These are phyloP conservation scores for Sphaerobolus stellatus DNA, from an alignment of 1,284 basidiomycete genomes.

Conservation along the genomic window DNA sequence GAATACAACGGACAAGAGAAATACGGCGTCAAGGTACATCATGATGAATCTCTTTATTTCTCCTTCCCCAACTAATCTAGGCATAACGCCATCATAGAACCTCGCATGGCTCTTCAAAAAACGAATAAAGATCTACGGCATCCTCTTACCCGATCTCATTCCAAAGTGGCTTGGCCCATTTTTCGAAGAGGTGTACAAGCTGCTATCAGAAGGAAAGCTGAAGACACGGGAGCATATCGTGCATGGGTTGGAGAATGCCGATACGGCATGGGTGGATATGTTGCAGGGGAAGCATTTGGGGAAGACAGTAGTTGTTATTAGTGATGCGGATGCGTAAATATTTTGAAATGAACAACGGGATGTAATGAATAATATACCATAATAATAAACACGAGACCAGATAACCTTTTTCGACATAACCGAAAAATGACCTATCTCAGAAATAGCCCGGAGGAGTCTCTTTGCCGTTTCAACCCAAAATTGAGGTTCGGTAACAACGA, in stretches of 20 bases:
- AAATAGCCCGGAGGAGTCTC: too few species aligned
- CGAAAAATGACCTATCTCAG: too few species aligned
- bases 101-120: background rate
- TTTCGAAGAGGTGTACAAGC: background rate
- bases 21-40: constrained; percentile 1
- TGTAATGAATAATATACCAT: too few species aligned
- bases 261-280: constrained; percentile 1
- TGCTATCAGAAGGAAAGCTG: background rate
- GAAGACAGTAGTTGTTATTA: constrained; percentile 1
- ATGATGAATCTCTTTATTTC: too few species aligned
- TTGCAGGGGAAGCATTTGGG: constrained; percentile 1
- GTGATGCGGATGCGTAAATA: background rate
- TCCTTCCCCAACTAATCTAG: too few species aligned
- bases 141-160: background rate
- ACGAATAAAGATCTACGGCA: background rate
- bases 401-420: too few species aligned
- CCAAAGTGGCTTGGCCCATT: background rate
- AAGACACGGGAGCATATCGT: background rate
- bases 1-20: constrained; percentile 2
- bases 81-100: background rate
- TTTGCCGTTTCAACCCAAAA: too few species aligned
- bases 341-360: too few species aligned
- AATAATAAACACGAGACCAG: too few species aligned
- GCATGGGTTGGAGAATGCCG: background rate
- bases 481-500: too few species aligned